Percentiles rank a stretch among this genome's conserved stretches.
These are phyloP conservation scores for Cladosporium sp. DNA, from an alignment of 2,329 filamentous ascomycete genomes.

Conservation along the genomic window DNA sequence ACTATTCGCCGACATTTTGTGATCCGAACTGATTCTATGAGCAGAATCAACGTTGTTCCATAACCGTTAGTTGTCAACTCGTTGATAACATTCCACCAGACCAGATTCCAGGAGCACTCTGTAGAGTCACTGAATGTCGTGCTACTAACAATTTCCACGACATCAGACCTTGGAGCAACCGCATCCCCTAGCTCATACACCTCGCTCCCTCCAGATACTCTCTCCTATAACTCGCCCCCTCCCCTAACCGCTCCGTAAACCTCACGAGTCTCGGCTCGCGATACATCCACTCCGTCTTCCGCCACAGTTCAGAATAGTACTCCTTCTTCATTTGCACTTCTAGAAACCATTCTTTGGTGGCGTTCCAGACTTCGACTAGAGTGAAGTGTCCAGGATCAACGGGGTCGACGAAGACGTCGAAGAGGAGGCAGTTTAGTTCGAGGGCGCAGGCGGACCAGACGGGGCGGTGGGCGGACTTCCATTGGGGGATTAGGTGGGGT, in stretches of 20 bases:
- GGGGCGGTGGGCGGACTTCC: constrained; percentile 27
- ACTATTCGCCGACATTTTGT: no score
- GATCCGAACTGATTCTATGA: no score
- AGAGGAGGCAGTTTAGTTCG: constrained; percentile 25
- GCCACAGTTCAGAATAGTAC: constrained; percentile 25
- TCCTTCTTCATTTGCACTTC: constrained; percentile 27
- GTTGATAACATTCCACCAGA: no score
- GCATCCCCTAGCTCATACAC: not conserved
- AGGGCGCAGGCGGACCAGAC: constrained; percentile 25
- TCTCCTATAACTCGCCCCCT: constrained; percentile 22
- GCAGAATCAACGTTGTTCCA: no score
- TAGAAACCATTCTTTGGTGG: constrained; percentile 24
- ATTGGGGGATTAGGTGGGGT: constrained; percentile 24
- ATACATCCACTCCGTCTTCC: constrained; percentile 24
- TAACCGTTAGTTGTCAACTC: no score
- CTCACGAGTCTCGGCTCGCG: constrained; percentile 23
- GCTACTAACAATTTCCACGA: no score
- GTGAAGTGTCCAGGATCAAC: constrained; percentile 21
- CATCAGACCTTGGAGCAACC: not conserved
- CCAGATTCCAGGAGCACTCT: no score
- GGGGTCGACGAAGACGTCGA: constrained; percentile 27
- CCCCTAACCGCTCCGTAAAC: constrained; percentile 24
- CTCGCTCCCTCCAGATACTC: constrained; percentile 23
- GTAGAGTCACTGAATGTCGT: no score
- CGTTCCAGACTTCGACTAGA: constrained; percentile 27